Conservation (phyloP, 2,329 filamentous ascomycete species). For the Colletotrichum sp. region DNA sequence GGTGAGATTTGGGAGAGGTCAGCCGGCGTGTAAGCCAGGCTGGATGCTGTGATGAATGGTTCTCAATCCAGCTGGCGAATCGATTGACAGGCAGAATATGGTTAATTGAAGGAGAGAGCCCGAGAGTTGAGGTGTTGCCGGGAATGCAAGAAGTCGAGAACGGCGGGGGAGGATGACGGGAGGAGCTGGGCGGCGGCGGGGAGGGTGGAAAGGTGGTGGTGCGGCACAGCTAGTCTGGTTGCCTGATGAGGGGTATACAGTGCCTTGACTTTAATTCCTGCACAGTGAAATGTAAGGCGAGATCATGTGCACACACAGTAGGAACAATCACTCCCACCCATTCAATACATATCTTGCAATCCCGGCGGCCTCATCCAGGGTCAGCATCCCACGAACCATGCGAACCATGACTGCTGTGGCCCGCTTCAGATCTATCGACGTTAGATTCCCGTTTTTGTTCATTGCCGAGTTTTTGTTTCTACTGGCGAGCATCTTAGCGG, state of each 20-base stretch:
- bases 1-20: neutral
- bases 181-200: neutral
- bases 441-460: fast-evolving
- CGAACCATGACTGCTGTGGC: neutral
- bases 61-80: neutral
- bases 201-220: neutral
- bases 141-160: neutral
- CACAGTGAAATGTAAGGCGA: fast-evolving
- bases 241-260: neutral
- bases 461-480: neutral
- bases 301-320: neutral
- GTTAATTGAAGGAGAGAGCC: neutral
- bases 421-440: neutral
- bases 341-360: neutral
- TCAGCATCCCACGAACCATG: neutral
- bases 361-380: neutral
- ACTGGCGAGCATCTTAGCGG: neutral
- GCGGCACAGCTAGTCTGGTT: constrained; percentile 6
- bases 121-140: neutral
- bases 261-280: neutral
- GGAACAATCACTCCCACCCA: neutral
- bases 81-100: neutral
- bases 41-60: neutral
- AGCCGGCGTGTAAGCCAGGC: neutral
- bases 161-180: neutral